Evolutionary conservation across 805 yeast species (phyloP), one percentile per base, ranked within the genome.

Genomic region (Yueomyces sinensis): DNA sequence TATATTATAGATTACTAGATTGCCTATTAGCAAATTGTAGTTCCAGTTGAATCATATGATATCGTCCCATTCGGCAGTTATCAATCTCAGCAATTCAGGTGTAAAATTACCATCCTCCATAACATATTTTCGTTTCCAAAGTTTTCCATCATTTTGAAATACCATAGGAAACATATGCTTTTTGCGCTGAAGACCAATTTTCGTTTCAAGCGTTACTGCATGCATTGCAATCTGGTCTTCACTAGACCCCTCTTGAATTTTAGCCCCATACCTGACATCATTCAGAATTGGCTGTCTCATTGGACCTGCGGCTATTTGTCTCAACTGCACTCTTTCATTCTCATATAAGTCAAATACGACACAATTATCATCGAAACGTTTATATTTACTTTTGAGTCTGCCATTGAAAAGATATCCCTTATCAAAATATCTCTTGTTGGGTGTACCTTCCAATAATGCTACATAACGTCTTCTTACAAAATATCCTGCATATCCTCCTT

Each of bases 1-100:
- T 72, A 34, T 37, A 66, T 5, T 61, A 63, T 48, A 58, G 54
- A 29, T 17, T 70, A 0, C 15, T 68, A 27, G 76, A 71, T 42
- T 52, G 65, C 29, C 13, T 65, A 0, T 43, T 70, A 6, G 47
- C 61, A 11, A 55, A 59, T 35, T 20, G 17, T 9, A 14, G 11
- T 7, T 7, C 24, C 11, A 22, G 7, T 22, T 30, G 17, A 4
- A 31, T 27, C 9, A 7, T 11, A 22, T 22, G 9, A 7, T 11
- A 6, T 13, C 7, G 25, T 33, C 29, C 33, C 36, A 37, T 16
- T 34, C 30, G 14, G 33, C 40, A 19, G 13, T 4, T 5, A 37
- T 23, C 9, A 29, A 11, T 5, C 19, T n/a, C 6, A 19, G 16
- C 3, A 37, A 34, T 11, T 25, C 28, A 3, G 29, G 28, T 7